These are phyloP conservation scores for Glycine soja DNA, from an alignment of 306 rosid species.

Conservation along the genomic window DNA sequence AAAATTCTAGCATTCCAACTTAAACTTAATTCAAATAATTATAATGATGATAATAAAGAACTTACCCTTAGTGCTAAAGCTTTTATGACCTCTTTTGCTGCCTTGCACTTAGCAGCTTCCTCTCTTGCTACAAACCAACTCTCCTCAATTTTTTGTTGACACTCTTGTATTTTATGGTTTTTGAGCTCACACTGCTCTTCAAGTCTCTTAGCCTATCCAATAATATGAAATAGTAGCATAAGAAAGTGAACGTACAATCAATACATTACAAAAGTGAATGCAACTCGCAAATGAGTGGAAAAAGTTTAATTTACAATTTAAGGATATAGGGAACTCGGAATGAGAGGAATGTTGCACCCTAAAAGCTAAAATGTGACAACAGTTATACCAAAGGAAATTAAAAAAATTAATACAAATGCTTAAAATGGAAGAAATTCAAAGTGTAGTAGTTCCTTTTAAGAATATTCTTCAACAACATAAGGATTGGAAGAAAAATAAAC, in stretches of 20 bases:
- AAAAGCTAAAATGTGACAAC: not conserved
- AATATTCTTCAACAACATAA: not conserved
- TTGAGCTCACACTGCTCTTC: slow-evolving; percentile 66
- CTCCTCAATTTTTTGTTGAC: slow-evolving; percentile 64
- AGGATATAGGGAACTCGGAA: not conserved
- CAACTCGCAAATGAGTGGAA: not conserved
- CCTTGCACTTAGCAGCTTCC: slow-evolving; percentile 75
- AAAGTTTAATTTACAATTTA: slow-evolving; percentile 31
- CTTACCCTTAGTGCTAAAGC: slow-evolving; percentile 78
- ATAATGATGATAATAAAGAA: not conserved
- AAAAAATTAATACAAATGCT: not conserved
- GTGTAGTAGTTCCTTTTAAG: not conserved
- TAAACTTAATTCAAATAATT: slow-evolving; percentile 8
- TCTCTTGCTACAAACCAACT: slow-evolving; percentile 72
- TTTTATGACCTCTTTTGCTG: slow-evolving; percentile 77
- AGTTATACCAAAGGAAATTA: slow-evolving; percentile 1
- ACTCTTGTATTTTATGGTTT: slow-evolving; percentile 61
- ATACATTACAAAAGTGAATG: not conserved
- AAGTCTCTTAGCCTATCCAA: slow-evolving; percentile 65
- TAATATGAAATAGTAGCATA: slow-evolving; percentile 34
- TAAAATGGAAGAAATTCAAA: not conserved
- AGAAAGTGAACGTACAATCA: slow-evolving; percentile 22
- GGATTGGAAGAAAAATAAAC: not conserved
- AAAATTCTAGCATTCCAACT: slow-evolving; percentile 28
- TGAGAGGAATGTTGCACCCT: not conserved